A percentile compares a stretch with the other conserved stretches of the same genome.
Conservation (phyloP, 306 rosid genomes). For the Medicago truncatula region DNA sequence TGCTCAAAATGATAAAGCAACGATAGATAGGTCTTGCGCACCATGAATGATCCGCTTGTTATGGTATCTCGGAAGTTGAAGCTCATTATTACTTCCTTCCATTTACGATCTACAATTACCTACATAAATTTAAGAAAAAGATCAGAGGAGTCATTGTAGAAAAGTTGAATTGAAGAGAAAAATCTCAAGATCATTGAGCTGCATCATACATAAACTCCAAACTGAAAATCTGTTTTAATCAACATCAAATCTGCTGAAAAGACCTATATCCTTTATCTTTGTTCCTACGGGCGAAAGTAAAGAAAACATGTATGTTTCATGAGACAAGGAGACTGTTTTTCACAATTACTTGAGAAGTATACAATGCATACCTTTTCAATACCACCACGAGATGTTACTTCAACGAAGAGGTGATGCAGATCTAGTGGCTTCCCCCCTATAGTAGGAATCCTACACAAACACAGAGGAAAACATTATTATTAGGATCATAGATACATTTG, state of each 20-base stretch:
- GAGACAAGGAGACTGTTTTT: slow-evolving; percentile 17
- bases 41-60: slow-evolving; percentile 76
- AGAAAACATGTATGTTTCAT: slow-evolving; percentile 11
- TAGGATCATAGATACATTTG: background rate
- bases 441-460: slow-evolving; percentile 64
- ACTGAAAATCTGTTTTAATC: slow-evolving; percentile 12
- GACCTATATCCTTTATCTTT: background rate
- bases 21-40: slow-evolving; percentile 72
- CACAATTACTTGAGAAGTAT: slow-evolving; percentile 15
- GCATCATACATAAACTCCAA: slow-evolving; percentile 30
- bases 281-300: background rate
- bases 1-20: slow-evolving; percentile 90
- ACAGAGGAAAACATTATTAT: slow-evolving; percentile 10
- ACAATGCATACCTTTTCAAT: slow-evolving; percentile 67
- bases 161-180: slow-evolving; percentile 4
- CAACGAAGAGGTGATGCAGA: slow-evolving; percentile 72
- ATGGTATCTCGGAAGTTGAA: slow-evolving; percentile 73
- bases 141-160: slow-evolving; percentile 24
- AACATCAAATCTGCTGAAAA: slow-evolving; percentile 30
- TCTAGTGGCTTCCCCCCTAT: slow-evolving; percentile 81
- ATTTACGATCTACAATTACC: slow-evolving; percentile 80
- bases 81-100: slow-evolving; percentile 71
- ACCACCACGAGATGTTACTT: slow-evolving; percentile 88
- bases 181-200: slow-evolving; percentile 24
- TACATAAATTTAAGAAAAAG: slow-evolving; percentile 41